phyloP scores from a whole-genome alignment of 2,329 filamentous ascomycete genomes.

The Ascochyta lentis region DNA sequence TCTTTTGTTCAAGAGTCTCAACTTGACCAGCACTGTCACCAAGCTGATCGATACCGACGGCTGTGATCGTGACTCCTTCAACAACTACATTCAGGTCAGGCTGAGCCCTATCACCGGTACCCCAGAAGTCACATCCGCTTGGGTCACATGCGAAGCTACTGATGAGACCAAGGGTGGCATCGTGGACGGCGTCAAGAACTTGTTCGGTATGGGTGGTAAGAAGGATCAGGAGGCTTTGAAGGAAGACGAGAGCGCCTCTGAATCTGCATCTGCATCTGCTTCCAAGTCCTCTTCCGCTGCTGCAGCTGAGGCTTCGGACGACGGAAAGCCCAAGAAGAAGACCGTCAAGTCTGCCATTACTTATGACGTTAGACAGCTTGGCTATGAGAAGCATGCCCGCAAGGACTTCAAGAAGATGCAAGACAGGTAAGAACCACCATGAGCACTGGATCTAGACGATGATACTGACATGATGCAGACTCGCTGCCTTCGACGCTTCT shows the following conservation, averaged over 20 bases:
- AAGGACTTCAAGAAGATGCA: constrained; percentile 67
- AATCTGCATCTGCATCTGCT: constrained; percentile 54
- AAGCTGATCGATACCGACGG: constrained; percentile 79
- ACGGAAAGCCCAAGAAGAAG: constrained; percentile 57
- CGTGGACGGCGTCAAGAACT: constrained; percentile 92
- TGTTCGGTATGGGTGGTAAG: constrained; percentile 92
- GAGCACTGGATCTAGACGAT: not conserved
- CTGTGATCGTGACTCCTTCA: constrained; percentile 77
- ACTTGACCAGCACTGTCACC: constrained; percentile 83
- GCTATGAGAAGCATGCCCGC: constrained; percentile 63
- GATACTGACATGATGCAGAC: constrained; percentile 54
- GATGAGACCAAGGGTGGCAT: constrained; percentile 76
- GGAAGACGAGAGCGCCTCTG: constrained; percentile 54
- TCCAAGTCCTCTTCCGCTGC: constrained; percentile 55
- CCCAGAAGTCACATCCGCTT: constrained; percentile 77
- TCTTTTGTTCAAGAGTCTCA: constrained; percentile 75
- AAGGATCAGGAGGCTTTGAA: constrained; percentile 78
- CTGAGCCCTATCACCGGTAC: constrained; percentile 77
- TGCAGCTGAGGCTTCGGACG: constrained; percentile 56
- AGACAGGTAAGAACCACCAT: constrained; percentile 54
- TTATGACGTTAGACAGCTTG: constrained; percentile 53
- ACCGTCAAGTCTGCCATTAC: constrained; percentile 60
- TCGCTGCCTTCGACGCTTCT: constrained; percentile 84
- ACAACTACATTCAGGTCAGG: constrained; percentile 78
- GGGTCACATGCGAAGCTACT: constrained; percentile 85